Conservation (phyloP, 2,329 filamentous ascomycete species). For the Fonsecaea pedrosoi region DNA sequence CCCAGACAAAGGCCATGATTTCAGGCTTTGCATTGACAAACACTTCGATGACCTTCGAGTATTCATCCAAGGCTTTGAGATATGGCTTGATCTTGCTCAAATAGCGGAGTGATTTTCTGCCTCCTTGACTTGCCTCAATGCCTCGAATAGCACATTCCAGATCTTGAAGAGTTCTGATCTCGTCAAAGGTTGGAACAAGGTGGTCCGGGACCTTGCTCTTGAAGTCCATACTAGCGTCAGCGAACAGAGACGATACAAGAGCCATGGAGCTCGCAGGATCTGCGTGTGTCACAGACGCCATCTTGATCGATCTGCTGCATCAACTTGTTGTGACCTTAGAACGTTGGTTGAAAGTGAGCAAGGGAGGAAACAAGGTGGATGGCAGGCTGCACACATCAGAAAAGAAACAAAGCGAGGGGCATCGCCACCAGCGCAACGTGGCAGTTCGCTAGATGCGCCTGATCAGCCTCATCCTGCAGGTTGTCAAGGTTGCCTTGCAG, state of each 20-base stretch:
- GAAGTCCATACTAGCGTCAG: conserved; percentile 3
- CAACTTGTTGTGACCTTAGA: background rate
- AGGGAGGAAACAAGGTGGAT: too few species aligned
- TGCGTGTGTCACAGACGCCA: background rate
- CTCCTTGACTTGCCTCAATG: conserved; percentile 5
- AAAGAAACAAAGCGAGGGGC: too few species aligned
- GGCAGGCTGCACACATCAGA: too few species aligned
- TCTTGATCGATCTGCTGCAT: background rate
- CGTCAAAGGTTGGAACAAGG: background rate
- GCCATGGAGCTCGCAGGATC: background rate
- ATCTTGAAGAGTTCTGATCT: conserved; percentile 3
- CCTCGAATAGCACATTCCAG: conserved; percentile 12
- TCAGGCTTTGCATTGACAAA: conserved; percentile 15
- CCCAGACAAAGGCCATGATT: conserved; percentile 8
- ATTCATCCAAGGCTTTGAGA: background rate
- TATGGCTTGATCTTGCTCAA: conserved; percentile 13
- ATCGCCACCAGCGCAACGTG: too few species aligned
- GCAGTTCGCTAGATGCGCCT: too few species aligned
- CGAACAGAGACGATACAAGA: conserved; percentile 10
- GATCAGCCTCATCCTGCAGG: too few species aligned
- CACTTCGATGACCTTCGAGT: conserved; percentile 4
- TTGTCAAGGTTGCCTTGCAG: too few species aligned
- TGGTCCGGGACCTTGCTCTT: background rate
- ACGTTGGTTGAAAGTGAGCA: too few species aligned
- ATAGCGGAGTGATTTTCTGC: conserved; percentile 6